Evolutionary conservation across 345 rosid genomes (phyloP), one percentile per base, ranked within the genome.

Genomic region (Eucalyptus erythrocorys): DNA sequence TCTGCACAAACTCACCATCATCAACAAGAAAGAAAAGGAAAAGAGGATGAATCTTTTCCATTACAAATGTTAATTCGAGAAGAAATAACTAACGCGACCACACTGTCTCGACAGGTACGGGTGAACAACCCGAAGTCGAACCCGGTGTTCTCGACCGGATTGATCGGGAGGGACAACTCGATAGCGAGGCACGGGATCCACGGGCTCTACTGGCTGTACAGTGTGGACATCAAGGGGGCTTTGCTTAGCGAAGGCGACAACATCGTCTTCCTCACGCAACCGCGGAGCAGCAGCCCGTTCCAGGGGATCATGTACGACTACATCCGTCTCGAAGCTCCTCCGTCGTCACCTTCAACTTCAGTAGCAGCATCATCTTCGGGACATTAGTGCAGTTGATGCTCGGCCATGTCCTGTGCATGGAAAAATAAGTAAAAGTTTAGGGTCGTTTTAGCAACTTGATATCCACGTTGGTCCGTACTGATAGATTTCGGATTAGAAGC

Each of bases 141-240:
- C 32, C 93, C 95, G 1, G 48, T 94, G 51, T 97, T 95, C 92
- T 90, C 97, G 34, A 96, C 93, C 47, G 98, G 99, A 87, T 49
- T 93, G 85, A 93, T 95, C 7, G 99, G 99, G 85, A 93, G 91
- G 90, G 99, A 96, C 88, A 97, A 96, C 90, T 88, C 99, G n/a
- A 93, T 96, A 51, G 97, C 97, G 49, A 95, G 99, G 90, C 98
- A 96, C 82, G 99, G 98, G 85, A 94, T 95, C 91, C 99, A 97
- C 85, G 99, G 99, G n/a, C 92, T 96, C 50, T 95, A 96, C 89
- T 92, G 97, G 96, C 89, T 97, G 88, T 96, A 92, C 90, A 92
- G 87, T 42, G 94, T 96, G 45, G 96, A 94, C 16, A 90, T 97
- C 48, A 89, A 91, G 19, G 96, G 95, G 5, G 51, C 87, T 66